Conservation (phyloP, 305 asterid genomes). For the Fraxinus velutina region DNA sequence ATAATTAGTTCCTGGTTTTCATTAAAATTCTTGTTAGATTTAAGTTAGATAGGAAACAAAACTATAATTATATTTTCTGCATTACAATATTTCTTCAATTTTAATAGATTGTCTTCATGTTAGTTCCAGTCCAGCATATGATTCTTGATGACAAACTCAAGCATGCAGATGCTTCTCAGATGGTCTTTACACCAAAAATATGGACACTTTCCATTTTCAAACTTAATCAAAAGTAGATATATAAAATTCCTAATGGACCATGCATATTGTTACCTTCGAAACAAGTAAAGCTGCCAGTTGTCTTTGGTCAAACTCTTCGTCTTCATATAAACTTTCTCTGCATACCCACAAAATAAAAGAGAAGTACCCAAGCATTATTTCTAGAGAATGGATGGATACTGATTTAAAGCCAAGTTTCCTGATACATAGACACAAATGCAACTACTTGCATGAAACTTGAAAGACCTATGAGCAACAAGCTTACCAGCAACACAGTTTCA, state of each 20-base stretch:
- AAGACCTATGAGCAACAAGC: background rate
- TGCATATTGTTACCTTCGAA: conserved; percentile 47
- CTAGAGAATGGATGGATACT: background rate
- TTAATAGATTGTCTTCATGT: background rate
- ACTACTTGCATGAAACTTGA: background rate
- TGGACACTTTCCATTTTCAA: background rate
- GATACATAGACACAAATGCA: background rate
- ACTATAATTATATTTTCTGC: background rate
- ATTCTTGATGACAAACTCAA: background rate
- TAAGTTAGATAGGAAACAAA: background rate
- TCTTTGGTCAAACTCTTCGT: conserved; percentile 84
- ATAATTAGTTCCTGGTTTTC: background rate
- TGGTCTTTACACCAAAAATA: background rate
- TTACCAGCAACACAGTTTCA: background rate
- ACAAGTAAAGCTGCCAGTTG: conserved; percentile 88
- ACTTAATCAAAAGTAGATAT: background rate
- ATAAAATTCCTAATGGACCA: background rate
- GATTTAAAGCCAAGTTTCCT: background rate
- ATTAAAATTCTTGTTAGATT: background rate
- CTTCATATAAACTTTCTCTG: conserved; percentile 93
- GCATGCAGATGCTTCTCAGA: background rate
- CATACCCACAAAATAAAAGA: conserved; percentile 3
- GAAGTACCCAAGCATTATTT: background rate
- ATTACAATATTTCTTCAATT: background rate
- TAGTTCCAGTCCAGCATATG: background rate